A percentile compares a stretch with the other conserved stretches of the same genome.
These are phyloP conservation scores for Suillus americanus DNA, from an alignment of 768 basidiomycete species.

Conservation along the genomic window DNA sequence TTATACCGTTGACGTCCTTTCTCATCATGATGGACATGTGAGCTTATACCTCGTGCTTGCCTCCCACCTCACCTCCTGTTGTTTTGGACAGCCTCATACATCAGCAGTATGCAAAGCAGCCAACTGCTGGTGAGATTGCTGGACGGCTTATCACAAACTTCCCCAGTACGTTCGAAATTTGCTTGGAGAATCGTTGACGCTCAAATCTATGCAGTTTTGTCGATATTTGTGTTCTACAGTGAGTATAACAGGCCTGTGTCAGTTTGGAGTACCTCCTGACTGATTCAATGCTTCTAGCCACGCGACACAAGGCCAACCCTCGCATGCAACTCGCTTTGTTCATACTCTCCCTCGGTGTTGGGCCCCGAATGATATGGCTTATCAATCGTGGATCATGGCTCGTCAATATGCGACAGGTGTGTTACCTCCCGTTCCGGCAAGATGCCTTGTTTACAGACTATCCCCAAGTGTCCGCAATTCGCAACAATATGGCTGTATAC, in stretches of 20 bases:
- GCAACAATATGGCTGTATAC: conserved; percentile 79
- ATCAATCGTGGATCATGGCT: conserved; percentile 70
- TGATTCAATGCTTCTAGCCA: conserved; percentile 40
- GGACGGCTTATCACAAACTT: conserved; percentile 62
- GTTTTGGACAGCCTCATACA: conserved; percentile 59
- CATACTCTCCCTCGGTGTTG: conserved; percentile 52
- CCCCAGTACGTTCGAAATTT: conserved; percentile 59
- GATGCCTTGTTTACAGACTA: conserved; percentile 3
- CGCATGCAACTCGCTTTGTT: conserved; percentile 60
- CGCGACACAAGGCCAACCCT: conserved; percentile 58
- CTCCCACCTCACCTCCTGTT: conserved; percentile 6
- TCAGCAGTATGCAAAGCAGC: conserved; percentile 71
- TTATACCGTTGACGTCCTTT: conserved; percentile 75
- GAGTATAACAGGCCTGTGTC: conserved; percentile 24
- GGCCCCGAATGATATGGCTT: conserved; percentile 68
- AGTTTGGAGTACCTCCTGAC: conserved; percentile 4
- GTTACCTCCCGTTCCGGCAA: background rate
- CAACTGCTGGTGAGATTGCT: conserved; percentile 45
- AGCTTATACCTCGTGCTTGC: conserved; percentile 27
- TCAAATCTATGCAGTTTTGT: conserved; percentile 50
- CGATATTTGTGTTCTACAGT: conserved; percentile 78
- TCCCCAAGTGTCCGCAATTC: conserved; percentile 66
- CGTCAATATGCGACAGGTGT: conserved; percentile 74
- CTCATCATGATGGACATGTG: conserved; percentile 86
- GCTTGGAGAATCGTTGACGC: background rate